A percentile compares a stretch with the other conserved stretches of the same genome.
Evolutionary conservation across 2,329 filamentous ascomycete species (phyloP).

Genomic region (Diaporthe sp.): DNA sequence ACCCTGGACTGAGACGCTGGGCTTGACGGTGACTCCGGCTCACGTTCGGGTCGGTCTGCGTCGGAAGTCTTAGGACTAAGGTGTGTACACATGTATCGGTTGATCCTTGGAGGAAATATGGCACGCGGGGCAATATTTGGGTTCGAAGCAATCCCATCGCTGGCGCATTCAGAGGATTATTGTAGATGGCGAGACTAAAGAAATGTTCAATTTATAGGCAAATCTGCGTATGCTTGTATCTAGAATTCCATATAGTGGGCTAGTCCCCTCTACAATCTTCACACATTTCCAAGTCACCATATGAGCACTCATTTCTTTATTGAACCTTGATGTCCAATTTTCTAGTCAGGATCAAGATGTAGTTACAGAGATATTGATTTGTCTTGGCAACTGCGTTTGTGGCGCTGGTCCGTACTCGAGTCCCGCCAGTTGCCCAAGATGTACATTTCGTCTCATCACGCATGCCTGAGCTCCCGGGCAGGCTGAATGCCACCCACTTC

Average conservation of each 20-base stretch:
- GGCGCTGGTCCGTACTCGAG: neutral
- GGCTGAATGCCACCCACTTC: neutral
- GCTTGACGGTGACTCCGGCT: constrained; percentile 12
- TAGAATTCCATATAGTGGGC: too few species aligned
- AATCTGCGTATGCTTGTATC: too few species aligned
- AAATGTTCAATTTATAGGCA: neutral
- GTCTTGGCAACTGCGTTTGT: neutral
- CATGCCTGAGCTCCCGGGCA: neutral
- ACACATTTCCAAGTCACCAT: neutral
- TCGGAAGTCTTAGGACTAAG: neutral
- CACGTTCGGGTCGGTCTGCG: neutral
- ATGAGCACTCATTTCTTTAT: neutral
- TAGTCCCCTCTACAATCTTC: too few species aligned
- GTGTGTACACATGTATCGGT: neutral
- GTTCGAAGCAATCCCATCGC: neutral
- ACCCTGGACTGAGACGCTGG: constrained; percentile 15
- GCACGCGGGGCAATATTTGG: too few species aligned
- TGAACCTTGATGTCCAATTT: neutral
- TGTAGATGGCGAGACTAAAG: neutral
- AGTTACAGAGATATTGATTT: neutral
- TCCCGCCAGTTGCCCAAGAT: neutral
- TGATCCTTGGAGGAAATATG: neutral
- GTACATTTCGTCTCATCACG: neutral
- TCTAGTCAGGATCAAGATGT: neutral
- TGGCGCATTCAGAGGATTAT: neutral